Evolutionary conservation across 2,329 filamentous ascomycete species (phyloP).

Genomic region (Aspergillus quadricinctus): DNA sequence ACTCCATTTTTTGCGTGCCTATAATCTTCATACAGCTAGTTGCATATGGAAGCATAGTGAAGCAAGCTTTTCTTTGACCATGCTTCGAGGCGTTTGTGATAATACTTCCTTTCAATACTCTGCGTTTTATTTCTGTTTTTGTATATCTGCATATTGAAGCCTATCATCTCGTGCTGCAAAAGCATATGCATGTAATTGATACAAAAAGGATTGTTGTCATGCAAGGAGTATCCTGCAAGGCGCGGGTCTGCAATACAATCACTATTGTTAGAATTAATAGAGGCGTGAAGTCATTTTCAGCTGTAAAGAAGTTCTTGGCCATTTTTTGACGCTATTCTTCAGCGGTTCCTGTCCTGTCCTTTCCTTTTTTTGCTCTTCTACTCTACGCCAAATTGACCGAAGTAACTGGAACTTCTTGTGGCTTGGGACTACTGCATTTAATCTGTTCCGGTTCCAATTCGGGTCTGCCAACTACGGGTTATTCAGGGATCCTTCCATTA

Average conservation of each 20-base stretch:
- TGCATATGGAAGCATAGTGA: not conserved
- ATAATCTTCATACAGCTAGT: not conserved
- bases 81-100: not conserved
- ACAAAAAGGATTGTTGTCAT: not conserved
- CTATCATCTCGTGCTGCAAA: not conserved
- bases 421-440: not conserved
- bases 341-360: not conserved
- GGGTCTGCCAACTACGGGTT: not conserved
- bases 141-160: not conserved
- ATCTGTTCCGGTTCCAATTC: not conserved
- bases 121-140: not conserved
- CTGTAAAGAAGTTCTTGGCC: not conserved
- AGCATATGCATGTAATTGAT: not conserved
- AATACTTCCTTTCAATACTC: not conserved
- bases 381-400: not conserved
- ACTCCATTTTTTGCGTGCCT: not conserved
- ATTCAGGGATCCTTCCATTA: not conserved
- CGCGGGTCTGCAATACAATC: not conserved
- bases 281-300: not conserved
- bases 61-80: not conserved
- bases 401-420: not conserved
- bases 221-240: not conserved
- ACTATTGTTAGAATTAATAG: not conserved
- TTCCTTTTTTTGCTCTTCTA: not conserved
- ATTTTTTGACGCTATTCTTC: not conserved